Evolutionary conservation across 768 basidiomycete genomes (phyloP), one percentile per base, ranked within the genome.

Genomic region (Glaciozyma antarctica): DNA sequence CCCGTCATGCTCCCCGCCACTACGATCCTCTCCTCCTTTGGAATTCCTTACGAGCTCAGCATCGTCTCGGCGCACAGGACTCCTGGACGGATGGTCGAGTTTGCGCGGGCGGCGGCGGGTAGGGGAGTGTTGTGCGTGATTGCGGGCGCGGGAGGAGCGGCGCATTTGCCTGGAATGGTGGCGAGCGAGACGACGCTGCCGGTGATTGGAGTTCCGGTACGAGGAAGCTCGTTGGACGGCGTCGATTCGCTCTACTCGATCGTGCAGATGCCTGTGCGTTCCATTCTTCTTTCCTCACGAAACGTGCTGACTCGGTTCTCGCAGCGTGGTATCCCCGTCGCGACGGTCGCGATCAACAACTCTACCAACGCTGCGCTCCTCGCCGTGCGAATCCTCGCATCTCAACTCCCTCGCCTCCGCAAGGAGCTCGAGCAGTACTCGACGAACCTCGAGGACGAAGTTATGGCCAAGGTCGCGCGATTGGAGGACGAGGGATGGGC

Each of bases 1-100:
- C 88, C 90, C 0, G 84, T 86, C 24, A 92, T 99, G 87, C 81
- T 88, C 21, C 87, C 91, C 8, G 90, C 88, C 21, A 88, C 94
- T 0, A 84, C 81, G 52, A 85, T 95, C 63, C 82, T 98, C 24
- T 86, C 88, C 71, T 78, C 78, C n/a, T 95, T 97, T 77, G 72
- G 75, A 13, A 78, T 98, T 26, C 90, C 94, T 0, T 95, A 88
- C 78, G 94, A 99, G 75, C 79, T 99, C 15, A 90, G 90, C 16
- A 90, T 99, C 73, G 93, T 95, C 49, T 95, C 91, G 13, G 95
- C 95, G 2, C 95, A 99, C 71, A 85, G 95, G 3, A 99, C 95
- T 3, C 92, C 93, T 0, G 86, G 88, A 64, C 78, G 94, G 3
- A 80, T 98, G 74, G 83, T 88, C 26, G 81, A 85, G 65, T 97